phyloP scores from a whole-genome alignment of 306 rosid species.

The Quercus gilva region DNA sequence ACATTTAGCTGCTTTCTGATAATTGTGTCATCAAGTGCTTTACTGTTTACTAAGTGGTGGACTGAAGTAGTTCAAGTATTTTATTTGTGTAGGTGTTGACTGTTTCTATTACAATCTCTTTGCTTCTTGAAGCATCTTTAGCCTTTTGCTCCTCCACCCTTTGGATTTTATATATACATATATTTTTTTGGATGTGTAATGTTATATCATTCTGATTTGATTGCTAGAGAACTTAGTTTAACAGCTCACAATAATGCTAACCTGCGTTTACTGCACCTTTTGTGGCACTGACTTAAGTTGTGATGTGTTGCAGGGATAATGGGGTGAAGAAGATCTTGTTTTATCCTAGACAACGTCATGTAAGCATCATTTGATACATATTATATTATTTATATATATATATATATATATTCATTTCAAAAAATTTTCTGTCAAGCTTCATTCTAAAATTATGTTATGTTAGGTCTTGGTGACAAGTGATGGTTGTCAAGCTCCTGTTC shows the following conservation, averaged over 20 bases:
- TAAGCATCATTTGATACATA: slow-evolving; percentile 36
- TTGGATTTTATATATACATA: neutral
- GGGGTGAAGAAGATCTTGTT: slow-evolving; percentile 68
- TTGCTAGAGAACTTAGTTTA: slow-evolving; percentile 6
- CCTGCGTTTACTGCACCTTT: slow-evolving; percentile 1
- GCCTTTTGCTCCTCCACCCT: neutral
- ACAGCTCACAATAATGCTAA: slow-evolving; percentile 11
- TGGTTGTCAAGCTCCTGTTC: slow-evolving; percentile 77
- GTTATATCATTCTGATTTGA: neutral
- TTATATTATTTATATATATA: no score
- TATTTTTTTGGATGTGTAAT: neutral
- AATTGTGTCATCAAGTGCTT: slow-evolving; percentile 6
- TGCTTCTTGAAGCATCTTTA: neutral
- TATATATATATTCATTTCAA: no score
- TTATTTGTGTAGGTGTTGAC: neutral
- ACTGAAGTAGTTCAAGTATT: neutral
- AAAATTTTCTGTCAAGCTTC: slow-evolving; percentile 10
- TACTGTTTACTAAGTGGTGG: neutral
- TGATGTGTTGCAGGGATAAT: slow-evolving; percentile 50
- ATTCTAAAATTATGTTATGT: slow-evolving; percentile 19
- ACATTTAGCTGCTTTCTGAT: slow-evolving; percentile 14
- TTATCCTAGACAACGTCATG: slow-evolving; percentile 77
- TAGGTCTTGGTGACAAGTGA: slow-evolving; percentile 70
- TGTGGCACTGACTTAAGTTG: slow-evolving; percentile 23
- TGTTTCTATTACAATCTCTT: neutral